These are phyloP conservation scores for Aspergillus glaucus DNA, from an alignment of 2,329 filamentous ascomycete species.

Conservation along the genomic window DNA sequence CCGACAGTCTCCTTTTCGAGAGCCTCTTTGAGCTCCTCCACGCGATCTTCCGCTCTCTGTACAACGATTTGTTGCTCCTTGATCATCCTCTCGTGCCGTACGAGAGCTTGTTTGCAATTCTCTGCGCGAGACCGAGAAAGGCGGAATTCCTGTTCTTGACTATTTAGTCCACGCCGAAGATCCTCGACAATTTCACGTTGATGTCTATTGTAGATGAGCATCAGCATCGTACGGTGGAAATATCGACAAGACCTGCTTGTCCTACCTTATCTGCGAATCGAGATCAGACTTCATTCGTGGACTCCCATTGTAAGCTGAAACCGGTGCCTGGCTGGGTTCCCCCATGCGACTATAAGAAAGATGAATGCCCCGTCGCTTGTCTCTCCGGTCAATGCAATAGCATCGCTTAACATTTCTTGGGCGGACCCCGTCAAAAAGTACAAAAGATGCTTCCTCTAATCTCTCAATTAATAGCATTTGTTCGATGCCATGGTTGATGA, in stretches of 20 bases:
- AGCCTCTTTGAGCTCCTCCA: slow-evolving; percentile 62
- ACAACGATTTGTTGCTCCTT: slow-evolving; percentile 49
- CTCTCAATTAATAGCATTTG: slow-evolving; percentile 72
- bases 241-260: background rate
- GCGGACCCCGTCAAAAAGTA: slow-evolving; percentile 59
- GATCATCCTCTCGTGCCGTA: slow-evolving; percentile 43
- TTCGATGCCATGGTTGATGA: slow-evolving; percentile 78
- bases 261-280: slow-evolving; percentile 57
- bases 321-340: slow-evolving; percentile 47
- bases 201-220: slow-evolving; percentile 8
- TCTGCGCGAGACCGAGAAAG: slow-evolving; percentile 45
- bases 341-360: slow-evolving; percentile 48
- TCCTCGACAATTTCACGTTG: slow-evolving; percentile 47
- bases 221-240: background rate
- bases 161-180: slow-evolving; percentile 50
- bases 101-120: slow-evolving; percentile 45
- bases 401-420: slow-evolving; percentile 68
- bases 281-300: slow-evolving; percentile 77
- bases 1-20: slow-evolving; percentile 53
- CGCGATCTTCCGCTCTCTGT: slow-evolving; percentile 56
- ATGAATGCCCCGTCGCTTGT: slow-evolving; percentile 56
- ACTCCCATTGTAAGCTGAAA: slow-evolving; percentile 47
- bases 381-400: slow-evolving; percentile 56
- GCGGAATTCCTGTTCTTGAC: slow-evolving; percentile 46
- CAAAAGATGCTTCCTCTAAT: slow-evolving; percentile 58